phyloP scores from a whole-genome alignment of 2,329 filamentous ascomycete genomes.

The Paecilomyces dactylethromorphus region DNA sequence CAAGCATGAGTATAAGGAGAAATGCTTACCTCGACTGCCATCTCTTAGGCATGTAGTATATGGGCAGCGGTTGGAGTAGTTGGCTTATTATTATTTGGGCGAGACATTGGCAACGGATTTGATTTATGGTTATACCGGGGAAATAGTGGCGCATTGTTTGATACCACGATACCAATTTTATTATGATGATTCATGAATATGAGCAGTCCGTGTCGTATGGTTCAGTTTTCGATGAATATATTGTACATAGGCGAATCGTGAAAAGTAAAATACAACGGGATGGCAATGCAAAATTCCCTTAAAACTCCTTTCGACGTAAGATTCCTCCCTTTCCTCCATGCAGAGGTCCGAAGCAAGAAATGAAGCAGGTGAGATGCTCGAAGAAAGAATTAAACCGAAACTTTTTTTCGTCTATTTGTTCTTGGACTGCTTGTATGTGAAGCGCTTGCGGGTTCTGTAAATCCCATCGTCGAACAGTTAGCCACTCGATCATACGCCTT shows the following conservation, averaged over 20 bases:
- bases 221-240: background rate
- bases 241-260: background rate
- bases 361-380: too few relatives aligned
- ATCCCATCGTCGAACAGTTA: background rate
- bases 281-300: background rate
- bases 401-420: conserved; percentile 49
- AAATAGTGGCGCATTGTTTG: too few relatives aligned
- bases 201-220: background rate
- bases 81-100: background rate
- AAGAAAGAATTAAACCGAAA: background rate
- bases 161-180: too few relatives aligned
- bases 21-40: background rate
- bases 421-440: conserved; percentile 64
- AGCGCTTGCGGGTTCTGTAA: conserved; percentile 59
- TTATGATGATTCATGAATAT: background rate
- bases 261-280: background rate
- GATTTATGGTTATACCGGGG: too few relatives aligned
- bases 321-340: background rate
- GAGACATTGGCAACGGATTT: too few relatives aligned
- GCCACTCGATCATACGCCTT: background rate
- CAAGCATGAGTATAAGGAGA: background rate
- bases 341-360: too few relatives aligned
- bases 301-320: background rate
- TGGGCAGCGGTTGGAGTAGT: conserved; percentile 1
- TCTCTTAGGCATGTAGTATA: conserved; percentile 3